Evolutionary conservation across 1,284 basidiomycete species (phyloP), one percentile per base, ranked within the genome.

Genomic region (Cryptococcus neoformans): DNA sequence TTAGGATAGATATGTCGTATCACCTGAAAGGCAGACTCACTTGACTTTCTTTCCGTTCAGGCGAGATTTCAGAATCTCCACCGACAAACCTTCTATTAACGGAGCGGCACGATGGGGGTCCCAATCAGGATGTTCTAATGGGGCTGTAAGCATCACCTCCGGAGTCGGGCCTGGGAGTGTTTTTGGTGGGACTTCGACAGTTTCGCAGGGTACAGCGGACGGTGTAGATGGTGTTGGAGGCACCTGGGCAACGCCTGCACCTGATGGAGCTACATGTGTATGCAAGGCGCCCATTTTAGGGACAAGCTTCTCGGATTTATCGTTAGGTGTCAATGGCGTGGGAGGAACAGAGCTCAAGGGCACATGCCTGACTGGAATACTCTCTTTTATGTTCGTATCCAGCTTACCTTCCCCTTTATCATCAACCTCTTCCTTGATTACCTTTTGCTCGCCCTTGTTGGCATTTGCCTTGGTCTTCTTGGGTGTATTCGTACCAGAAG

Each of bases 11-110:
- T 36, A 49, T 5, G 14, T 3, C 42, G 45, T 45, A 9, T 21
- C 28, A 28, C 4, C 28, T 28, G 42, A 58, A 4, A 28, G 47
- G 28, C 12, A 16, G 1, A 69, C 74, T 69, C 73, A 90, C 88
- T 90, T 92, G 64, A 86, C 81, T 78, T 91, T 91, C 80, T 92
- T 92, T 36, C 87, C 87, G 16, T 81, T 80, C 56, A 92, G 70
- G 21, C 91, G 80, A 53, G 80, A 80, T 70, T 86, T 86, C 49
- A 93, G 79, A 7, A 81, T 71, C 3, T 82, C 79, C 4, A 86
- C 77, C 12, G 82, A 85, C 36, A 92, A 72, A 0, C 85, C 86
- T 17, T 81, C 80, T 1, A 85, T 86, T 45, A 90, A 77, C 4
- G 84, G 81, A 28, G 66, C 72, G 1, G 68, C 65, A 2, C 57